Evolutionary conservation across 345 rosid species (phyloP), one percentile per base, ranked within the genome.

Genomic region (Theobroma cacao): DNA sequence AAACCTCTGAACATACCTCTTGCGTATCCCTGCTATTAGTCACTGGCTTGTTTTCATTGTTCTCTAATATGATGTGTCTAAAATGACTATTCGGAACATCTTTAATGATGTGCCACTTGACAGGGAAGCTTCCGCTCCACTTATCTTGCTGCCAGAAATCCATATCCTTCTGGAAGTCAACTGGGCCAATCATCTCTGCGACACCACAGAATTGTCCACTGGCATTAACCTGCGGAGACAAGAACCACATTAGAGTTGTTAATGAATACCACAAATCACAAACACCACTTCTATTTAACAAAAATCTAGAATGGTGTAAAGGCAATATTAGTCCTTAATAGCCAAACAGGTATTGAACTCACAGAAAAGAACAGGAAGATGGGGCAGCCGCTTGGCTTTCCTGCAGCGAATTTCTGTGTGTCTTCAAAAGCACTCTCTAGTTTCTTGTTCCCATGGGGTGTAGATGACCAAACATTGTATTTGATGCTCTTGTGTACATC

Each of bases 91-190:
- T 96, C 58, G 92, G 89, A 70, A 92, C 87, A 83, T 96, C 97
- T 85, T 94, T 96, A 53, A 96, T 89, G 43, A 96, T 80, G 77
- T 94, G 98, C 99, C 99, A 94, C 87, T 91, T 96, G 48, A 96
- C 97, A 76, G 91, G 87, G 80, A 96, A 94, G 86, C 97, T 91
- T 60, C 99, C 99, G 55, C 91, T 92, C 99, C 98, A 96, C 85
- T 96, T 96, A 80, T 96, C 97, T 85, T 96, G 99, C 88, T 92
- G 99, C 99, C 99, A 96, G 85, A 94, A 96, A 79, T 94, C 97
- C 97, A 96, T 91, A 77, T 92, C 97, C 79, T 80, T 89, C 36
- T 81, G 85, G 55, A 91, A 90, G 80, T 95, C 92, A 82, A 94
- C 97, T 3, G 97, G 91, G 66, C 97, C 97, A 64, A 86, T 80